phyloP scores from a whole-genome alignment of 2,329 filamentous ascomycete species.

The Exophiala oligosperma region DNA sequence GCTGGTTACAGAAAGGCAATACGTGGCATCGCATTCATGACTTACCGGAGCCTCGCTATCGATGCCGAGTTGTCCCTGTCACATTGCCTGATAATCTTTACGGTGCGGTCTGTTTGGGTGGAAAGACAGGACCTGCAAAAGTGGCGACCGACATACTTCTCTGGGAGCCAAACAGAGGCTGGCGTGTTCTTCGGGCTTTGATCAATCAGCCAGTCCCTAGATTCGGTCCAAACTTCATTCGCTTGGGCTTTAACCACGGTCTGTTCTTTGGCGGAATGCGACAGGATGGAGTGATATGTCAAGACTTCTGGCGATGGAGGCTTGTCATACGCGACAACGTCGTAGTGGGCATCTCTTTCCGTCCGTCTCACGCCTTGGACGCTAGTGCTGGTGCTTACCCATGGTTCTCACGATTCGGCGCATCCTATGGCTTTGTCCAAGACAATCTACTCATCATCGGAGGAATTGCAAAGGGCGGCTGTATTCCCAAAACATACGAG shows the following conservation, averaged over 20 bases:
- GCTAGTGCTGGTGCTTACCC: conserved; percentile 31
- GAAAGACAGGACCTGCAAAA: conserved; percentile 53
- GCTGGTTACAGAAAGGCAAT: conserved; percentile 68
- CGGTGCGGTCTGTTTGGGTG: conserved; percentile 62
- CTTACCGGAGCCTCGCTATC: conserved; percentile 68
- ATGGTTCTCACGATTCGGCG: conserved; percentile 50
- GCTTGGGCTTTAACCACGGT: conserved; percentile 51
- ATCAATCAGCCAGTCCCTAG: conserved; percentile 46
- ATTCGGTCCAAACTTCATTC: conserved; percentile 56
- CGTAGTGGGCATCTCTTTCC: conserved; percentile 33
- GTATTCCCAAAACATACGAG: conserved; percentile 50
- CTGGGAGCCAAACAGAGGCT: conserved; percentile 53
- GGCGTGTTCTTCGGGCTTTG: conserved; percentile 45
- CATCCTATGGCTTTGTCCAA: conserved; percentile 49
- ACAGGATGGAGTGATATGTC: conserved; percentile 61
- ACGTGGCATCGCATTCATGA: conserved; percentile 65
- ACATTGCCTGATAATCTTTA: conserved; percentile 36
- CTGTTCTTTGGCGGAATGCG: conserved; percentile 72
- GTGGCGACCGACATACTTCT: conserved; percentile 56
- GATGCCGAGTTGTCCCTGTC: conserved; percentile 65
- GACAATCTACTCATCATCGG: conserved; percentile 53
- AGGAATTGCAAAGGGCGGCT: conserved; percentile 45
- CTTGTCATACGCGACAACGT: conserved; percentile 43
- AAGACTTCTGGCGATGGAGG: conserved; percentile 67
- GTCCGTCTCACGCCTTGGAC: conserved; percentile 24